Evolutionary conservation across 257 asterid genomes (phyloP).

Genomic region (Nemophila menziesii): DNA sequence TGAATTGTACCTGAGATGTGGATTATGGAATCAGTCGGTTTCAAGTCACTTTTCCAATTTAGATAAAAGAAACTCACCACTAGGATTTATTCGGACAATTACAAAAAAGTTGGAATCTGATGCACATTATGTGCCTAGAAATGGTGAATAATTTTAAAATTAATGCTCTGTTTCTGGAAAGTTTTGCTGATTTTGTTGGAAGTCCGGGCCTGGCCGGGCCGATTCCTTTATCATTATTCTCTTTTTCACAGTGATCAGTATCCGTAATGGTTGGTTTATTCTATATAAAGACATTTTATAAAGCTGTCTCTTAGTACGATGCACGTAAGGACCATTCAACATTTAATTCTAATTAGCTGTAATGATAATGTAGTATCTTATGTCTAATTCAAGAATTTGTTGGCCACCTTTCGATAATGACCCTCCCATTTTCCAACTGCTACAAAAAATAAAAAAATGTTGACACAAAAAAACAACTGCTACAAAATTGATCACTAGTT

Average conservation of each 20-base stretch:
- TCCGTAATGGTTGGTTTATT: conserved; percentile 27
- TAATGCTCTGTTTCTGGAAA: conserved; percentile 13
- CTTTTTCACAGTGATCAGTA: conserved; percentile 37
- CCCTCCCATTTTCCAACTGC: background rate
- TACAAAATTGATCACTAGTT: too few species aligned
- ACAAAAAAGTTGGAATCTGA: background rate
- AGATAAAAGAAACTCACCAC: background rate
- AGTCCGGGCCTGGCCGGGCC: too few species aligned
- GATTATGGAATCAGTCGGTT: background rate
- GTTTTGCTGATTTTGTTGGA: conserved; percentile 27
- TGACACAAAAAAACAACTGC: too few species aligned
- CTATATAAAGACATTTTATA: conserved; percentile 18
- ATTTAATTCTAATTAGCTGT: conserved; percentile 1
- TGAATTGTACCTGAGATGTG: background rate
- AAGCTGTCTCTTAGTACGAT: conserved; percentile 1
- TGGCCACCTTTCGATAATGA: background rate
- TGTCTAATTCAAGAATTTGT: background rate
- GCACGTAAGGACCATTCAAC: conserved; percentile 5
- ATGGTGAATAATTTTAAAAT: conserved; percentile 10
- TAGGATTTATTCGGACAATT: background rate
- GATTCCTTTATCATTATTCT: conserved; percentile 33
- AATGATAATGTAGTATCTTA: background rate
- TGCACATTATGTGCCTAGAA: background rate
- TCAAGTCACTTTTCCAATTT: background rate
- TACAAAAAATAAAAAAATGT: too few species aligned